Conservation (phyloP, 2,329 filamentous ascomycete genomes). For the Diaporthe humulicola region DNA sequence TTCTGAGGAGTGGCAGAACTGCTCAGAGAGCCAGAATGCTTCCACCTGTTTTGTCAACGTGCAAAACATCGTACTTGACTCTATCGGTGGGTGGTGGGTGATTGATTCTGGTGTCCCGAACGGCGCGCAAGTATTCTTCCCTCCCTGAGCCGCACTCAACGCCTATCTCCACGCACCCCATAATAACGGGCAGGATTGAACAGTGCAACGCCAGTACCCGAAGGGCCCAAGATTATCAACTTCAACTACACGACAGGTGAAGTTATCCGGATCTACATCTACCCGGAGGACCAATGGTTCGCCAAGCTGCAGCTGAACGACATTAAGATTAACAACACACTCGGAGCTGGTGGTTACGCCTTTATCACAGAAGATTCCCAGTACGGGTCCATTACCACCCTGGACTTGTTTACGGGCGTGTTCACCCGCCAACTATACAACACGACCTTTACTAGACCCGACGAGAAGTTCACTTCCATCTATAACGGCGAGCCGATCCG, state of each 20-base stretch:
- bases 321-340: neutral
- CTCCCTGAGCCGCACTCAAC: no score
- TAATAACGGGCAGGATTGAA: neutral
- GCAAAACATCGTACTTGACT: conserved; percentile 10
- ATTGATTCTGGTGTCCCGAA: neutral
- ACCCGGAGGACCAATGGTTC: neutral
- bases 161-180: neutral
- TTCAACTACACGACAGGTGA: conserved; percentile 10
- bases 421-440: conserved; percentile 2
- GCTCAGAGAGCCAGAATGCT: neutral
- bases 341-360: neutral
- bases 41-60: conserved; percentile 7
- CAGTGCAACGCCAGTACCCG: neutral
- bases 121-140: neutral
- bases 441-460: conserved; percentile 13
- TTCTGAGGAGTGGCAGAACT: conserved; percentile 11
- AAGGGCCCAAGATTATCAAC: neutral
- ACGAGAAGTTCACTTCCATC: conserved; percentile 8
- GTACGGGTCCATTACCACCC: conserved; percentile 4
- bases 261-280: neutral
- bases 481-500: conserved; percentile 18
- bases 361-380: conserved; percentile 15
- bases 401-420: neutral
- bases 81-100: conserved; percentile 8
- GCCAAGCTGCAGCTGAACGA: conserved; percentile 16